Conservation (phyloP, 2,329 filamentous ascomycete genomes). For the Fusarium subglutinans region DNA sequence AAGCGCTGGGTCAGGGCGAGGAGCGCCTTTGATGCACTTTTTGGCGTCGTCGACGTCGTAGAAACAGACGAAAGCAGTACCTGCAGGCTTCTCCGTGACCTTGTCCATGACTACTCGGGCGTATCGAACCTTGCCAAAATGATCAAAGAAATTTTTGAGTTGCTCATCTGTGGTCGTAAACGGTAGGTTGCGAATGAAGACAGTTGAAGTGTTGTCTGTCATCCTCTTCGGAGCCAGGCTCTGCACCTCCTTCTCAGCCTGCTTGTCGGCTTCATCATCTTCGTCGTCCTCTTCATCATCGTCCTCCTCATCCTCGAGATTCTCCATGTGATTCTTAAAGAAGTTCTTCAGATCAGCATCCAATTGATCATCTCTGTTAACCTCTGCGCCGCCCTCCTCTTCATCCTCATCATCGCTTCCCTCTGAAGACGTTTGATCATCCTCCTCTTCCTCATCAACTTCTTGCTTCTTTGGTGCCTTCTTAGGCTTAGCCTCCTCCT, state of each 20-base stretch:
- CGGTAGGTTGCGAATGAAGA: conserved; percentile 94
- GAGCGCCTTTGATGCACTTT: conserved; percentile 78
- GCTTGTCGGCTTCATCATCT: conserved; percentile 52
- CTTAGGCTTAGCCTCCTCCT: conserved; percentile 46
- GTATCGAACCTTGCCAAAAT: conserved; percentile 89
- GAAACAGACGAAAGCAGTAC: conserved; percentile 96
- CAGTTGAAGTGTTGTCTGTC: conserved; percentile 73
- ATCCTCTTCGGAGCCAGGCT: conserved; percentile 41
- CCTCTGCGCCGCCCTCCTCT: conserved; percentile 41
- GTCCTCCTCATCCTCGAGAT: conserved; percentile 66
- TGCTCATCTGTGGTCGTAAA: conserved; percentile 86
- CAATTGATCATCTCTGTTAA: conserved; percentile 52
- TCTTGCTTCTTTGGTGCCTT: conserved; percentile 53
- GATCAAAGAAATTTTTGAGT: conserved; percentile 84
- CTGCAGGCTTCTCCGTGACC: conserved; percentile 84
- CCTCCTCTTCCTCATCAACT: conserved; percentile 51
- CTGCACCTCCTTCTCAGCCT: conserved; percentile 54
- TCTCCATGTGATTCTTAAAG: conserved; percentile 65
- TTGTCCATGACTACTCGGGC: conserved; percentile 90
- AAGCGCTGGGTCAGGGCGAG: conserved; percentile 59
- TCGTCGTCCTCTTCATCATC: conserved; percentile 60
- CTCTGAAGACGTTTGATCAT: conserved; percentile 37
- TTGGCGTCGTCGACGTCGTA: conserved; percentile 79
- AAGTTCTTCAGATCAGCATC: conserved; percentile 63
- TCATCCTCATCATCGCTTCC: conserved; percentile 41